Conservation (phyloP, 164 flowering plant species). For the Kalanchoe fedtschenkoi region DNA sequence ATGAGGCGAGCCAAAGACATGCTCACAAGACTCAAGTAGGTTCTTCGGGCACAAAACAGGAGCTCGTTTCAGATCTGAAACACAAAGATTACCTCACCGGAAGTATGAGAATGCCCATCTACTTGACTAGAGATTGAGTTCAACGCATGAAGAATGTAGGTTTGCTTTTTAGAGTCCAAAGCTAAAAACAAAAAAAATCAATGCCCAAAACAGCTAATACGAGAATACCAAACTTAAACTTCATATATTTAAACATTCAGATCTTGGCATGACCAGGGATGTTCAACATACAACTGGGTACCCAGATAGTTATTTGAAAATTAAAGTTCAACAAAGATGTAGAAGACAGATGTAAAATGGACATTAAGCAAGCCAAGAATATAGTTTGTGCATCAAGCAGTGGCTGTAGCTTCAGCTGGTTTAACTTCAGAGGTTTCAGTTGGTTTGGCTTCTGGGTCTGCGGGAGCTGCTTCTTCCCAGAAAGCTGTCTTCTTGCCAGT, state of each 20-base stretch:
- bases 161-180: too few relatives aligned
- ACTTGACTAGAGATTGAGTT: too few relatives aligned
- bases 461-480: constrained; percentile 57
- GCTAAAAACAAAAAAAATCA: too few relatives aligned
- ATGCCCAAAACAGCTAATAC: too few relatives aligned
- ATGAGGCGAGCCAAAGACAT: constrained; percentile 22
- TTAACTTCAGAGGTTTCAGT: constrained; percentile 20
- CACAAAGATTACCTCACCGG: background rate
- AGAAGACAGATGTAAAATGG: background rate
- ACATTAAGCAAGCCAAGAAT: background rate
- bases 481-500: constrained; percentile 79
- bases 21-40: background rate
- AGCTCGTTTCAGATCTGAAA: background rate
- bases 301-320: background rate
- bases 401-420: constrained; percentile 17
- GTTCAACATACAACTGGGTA: background rate
- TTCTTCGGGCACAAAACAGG: background rate
- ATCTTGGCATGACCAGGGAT: background rate
- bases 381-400: constrained; percentile 9
- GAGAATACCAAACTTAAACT: too few relatives aligned
- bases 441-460: constrained; percentile 7
- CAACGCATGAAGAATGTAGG: too few relatives aligned
- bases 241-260: background rate
- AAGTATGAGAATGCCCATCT: too few relatives aligned
- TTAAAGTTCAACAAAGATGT: background rate